Conservation (phyloP, 2,329 filamentous ascomycete genomes). For the Pseudomassariella vexata region DNA sequence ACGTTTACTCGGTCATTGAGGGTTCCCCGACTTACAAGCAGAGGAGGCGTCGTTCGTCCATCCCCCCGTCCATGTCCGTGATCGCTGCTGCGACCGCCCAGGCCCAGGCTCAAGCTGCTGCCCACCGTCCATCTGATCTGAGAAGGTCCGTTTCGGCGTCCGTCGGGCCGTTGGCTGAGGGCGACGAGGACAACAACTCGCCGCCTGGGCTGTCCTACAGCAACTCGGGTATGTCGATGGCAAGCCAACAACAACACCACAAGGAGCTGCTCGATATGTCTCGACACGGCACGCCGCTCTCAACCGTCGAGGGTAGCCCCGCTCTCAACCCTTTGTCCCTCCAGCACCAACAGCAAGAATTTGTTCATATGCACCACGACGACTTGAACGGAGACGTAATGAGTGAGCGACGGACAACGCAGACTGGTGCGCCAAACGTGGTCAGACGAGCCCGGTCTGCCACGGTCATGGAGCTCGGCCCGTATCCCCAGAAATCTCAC, state of each 20-base stretch:
- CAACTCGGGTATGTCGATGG: slow-evolving; percentile 59
- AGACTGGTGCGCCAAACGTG: slow-evolving; percentile 63
- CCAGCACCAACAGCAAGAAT: slow-evolving; percentile 66
- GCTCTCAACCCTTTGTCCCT: slow-evolving; percentile 65
- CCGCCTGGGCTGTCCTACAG: slow-evolving; percentile 71
- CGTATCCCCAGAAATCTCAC: slow-evolving; percentile 96
- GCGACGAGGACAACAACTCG: slow-evolving; percentile 75
- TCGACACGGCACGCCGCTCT: slow-evolving; percentile 83
- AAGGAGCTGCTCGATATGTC: slow-evolving; percentile 80
- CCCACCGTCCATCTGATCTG: slow-evolving; percentile 82
- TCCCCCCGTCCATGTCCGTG: slow-evolving; percentile 70
- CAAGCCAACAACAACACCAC: slow-evolving; percentile 65
- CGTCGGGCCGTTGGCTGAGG: slow-evolving; percentile 74
- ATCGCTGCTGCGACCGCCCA: slow-evolving; percentile 61
- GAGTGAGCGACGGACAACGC: slow-evolving; percentile 61
- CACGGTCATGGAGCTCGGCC: slow-evolving; percentile 92
- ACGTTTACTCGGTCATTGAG: slow-evolving; percentile 93
- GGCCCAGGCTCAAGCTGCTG: slow-evolving; percentile 45
- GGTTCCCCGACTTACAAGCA: slow-evolving; percentile 99
- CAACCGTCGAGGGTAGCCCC: slow-evolving; percentile 77
- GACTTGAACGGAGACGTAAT: slow-evolving; percentile 53
- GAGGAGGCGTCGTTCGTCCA: slow-evolving; percentile 85
- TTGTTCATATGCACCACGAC: slow-evolving; percentile 55
- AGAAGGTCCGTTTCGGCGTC: slow-evolving; percentile 86
- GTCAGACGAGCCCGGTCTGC: slow-evolving; percentile 88